Base-by-base conservation (phyloP, 768 basidiomycete genomes). In the Phanerochaete carnosa region DNA sequence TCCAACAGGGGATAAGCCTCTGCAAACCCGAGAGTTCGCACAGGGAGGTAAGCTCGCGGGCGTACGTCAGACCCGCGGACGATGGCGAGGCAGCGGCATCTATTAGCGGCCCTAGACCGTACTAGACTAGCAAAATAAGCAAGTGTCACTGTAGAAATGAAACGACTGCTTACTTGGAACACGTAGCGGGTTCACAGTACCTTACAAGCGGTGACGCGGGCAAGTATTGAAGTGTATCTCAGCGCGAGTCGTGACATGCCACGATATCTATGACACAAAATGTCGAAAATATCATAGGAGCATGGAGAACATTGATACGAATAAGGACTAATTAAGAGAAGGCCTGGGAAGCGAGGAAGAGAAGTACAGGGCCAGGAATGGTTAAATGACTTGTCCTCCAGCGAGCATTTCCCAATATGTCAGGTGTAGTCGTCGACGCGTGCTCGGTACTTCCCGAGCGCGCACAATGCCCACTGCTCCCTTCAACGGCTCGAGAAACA, bases 371-470 rank as follows among this genome's bases (percentile, higher is more conserved):
- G 30, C 52, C 52, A 25, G 30, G 52, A 30, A 35, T 54, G 52
- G 52, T 33, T 54, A 54, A 25, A 54, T 54, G 33, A 54, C 19
- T 16, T 30, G 32, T 25, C 32, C 52, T 25, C 29, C 28, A n/a
- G 52, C 52, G 52, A 12, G 32, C 32, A n/a, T 25, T 16, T 32
- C 52, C 52, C 52, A 32, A 15, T 35, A 16, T 54, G 52, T 35
- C 26, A 54, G 33, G 52, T 54, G 52, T 35, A 37, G 52, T 54
- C n/a, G 52, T 54, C 52, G 52, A 28, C 32, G 19, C 52, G 30
- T 23, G n/a, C 52, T 11, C 52, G 52, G 52, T 6, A 54, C 26
- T 15, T 32, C 15, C 52, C 52, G 52, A 29, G 52, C 30, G 26
- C 32, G 32, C 32, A 22, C 52, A 19, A 7, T 19, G 16, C 16